A percentile compares a stretch with the other conserved stretches of the same genome.
These are phyloP conservation scores for Dactylellina drechsleri DNA, from an alignment of 2,329 filamentous ascomycete species.

Conservation along the genomic window DNA sequence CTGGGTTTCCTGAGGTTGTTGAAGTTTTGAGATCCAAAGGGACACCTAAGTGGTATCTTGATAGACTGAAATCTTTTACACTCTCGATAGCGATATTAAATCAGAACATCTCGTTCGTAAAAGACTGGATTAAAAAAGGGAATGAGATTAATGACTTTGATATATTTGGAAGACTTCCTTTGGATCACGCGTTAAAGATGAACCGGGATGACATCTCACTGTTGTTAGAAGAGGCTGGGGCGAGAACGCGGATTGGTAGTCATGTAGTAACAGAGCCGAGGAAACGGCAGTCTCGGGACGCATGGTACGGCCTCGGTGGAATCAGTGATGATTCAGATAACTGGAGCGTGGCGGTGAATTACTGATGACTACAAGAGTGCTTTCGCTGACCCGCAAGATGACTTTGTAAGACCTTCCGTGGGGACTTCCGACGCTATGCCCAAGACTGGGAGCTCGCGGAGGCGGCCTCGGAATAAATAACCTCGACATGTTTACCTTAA, in stretches of 20 bases:
- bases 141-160: constrained; percentile 13
- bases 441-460: too few relatives aligned
- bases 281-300: neutral
- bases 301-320: neutral
- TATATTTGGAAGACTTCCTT: constrained; percentile 23
- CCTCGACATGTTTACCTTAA: too few relatives aligned
- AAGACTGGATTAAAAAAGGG: constrained; percentile 4
- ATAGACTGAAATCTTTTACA: constrained; percentile 10
- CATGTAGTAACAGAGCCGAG: neutral
- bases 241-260: constrained; percentile 4
- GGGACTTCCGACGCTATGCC: too few relatives aligned
- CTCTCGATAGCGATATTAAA: constrained; percentile 22
- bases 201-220: constrained; percentile 9
- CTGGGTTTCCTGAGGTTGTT: constrained; percentile 13
- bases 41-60: constrained; percentile 2
- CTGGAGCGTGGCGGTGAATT: constrained; percentile 18
- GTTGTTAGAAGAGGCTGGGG: constrained; percentile 13
- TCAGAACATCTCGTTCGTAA: constrained; percentile 9
- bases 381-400: too few relatives aligned
- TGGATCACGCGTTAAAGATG: constrained; percentile 17
- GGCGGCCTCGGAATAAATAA: too few relatives aligned
- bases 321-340: neutral
- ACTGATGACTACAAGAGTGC: neutral
- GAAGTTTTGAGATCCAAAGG: constrained; percentile 9
- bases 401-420: too few relatives aligned